phyloP scores from a whole-genome alignment of 2,329 filamentous ascomycete genomes.

The Gyromitra esculenta region DNA sequence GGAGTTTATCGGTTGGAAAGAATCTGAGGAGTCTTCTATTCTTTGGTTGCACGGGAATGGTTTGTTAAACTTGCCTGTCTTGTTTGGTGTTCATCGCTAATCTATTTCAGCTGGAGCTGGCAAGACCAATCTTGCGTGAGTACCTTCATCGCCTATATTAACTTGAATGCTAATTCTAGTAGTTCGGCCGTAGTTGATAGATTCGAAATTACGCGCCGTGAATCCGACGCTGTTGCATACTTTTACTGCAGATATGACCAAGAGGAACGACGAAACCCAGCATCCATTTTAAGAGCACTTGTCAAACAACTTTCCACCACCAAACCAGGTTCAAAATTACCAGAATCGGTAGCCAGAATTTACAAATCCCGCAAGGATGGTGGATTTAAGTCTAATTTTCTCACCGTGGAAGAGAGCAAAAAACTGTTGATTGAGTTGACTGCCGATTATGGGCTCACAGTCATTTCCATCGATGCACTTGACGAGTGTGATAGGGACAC shows the following conservation, averaged over 20 bases:
- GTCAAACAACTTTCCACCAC: constrained; percentile 52
- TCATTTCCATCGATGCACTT: constrained; percentile 20
- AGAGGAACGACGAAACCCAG: constrained; percentile 54
- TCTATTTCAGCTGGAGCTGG: constrained; percentile 56
- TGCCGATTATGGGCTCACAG: constrained; percentile 11
- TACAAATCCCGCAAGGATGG: constrained; percentile 12
- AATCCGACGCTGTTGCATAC: constrained; percentile 54
- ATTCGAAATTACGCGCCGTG: neutral
- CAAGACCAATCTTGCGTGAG: constrained; percentile 59
- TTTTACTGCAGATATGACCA: constrained; percentile 60
- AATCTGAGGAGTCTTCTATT: constrained; percentile 28
- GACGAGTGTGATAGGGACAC: constrained; percentile 36
- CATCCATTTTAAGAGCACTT: constrained; percentile 58
- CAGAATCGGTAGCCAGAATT: constrained; percentile 38
- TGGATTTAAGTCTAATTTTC: constrained; percentile 6
- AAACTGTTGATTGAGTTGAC: constrained; percentile 26
- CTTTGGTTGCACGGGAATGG: constrained; percentile 55
- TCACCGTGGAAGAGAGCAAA: constrained; percentile 15
- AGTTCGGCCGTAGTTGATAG: neutral
- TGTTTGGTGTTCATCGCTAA: constrained; percentile 56
- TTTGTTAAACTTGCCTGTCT: constrained; percentile 50
- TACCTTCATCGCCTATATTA: neutral
- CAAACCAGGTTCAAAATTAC: neutral
- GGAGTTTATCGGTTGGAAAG: neutral
- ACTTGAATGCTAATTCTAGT: neutral